Evolutionary conservation across 345 rosid genomes (phyloP).

Genomic region (Hypericum perforatum): DNA sequence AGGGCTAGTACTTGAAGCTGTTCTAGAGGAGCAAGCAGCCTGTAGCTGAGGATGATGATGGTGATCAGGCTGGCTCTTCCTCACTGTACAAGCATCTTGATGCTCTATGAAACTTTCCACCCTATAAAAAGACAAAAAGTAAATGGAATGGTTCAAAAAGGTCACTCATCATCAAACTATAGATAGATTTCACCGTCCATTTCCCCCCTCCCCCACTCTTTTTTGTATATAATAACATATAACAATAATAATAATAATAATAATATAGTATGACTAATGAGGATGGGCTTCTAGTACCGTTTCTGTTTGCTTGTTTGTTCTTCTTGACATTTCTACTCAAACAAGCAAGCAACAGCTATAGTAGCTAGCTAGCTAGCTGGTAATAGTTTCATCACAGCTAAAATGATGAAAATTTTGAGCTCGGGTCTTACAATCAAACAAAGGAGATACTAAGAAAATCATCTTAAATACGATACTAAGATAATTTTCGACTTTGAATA

Average conservation of each 20-base stretch:
- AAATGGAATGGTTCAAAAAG: background rate
- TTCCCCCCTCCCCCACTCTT: background rate
- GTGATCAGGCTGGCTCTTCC: slow-evolving; percentile 39
- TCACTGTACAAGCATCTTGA: slow-evolving; percentile 61
- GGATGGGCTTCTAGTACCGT: too few species aligned
- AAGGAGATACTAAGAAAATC: slow-evolving; percentile 12
- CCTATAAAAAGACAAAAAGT: slow-evolving; percentile 23
- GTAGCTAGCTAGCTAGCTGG: too few species aligned
- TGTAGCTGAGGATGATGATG: slow-evolving; percentile 24
- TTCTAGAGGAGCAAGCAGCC: slow-evolving; percentile 55
- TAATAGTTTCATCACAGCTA: too few species aligned
- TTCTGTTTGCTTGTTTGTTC: too few species aligned
- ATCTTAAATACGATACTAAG: too few species aligned
- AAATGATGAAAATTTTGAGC: too few species aligned
- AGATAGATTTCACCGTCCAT: background rate
- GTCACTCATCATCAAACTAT: background rate
- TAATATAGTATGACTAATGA: too few species aligned
- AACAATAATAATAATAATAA: too few species aligned
- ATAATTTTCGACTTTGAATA: too few species aligned
- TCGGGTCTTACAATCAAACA: background rate
- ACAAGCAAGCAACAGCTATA: too few species aligned
- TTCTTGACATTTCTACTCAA: too few species aligned
- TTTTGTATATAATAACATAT: too few species aligned
- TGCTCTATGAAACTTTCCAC: slow-evolving; percentile 88
- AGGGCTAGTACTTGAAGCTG: slow-evolving; percentile 69